Evolutionary conservation across 2,329 filamentous ascomycete species (phyloP).

Genomic region (Setomelanomma holmii): DNA sequence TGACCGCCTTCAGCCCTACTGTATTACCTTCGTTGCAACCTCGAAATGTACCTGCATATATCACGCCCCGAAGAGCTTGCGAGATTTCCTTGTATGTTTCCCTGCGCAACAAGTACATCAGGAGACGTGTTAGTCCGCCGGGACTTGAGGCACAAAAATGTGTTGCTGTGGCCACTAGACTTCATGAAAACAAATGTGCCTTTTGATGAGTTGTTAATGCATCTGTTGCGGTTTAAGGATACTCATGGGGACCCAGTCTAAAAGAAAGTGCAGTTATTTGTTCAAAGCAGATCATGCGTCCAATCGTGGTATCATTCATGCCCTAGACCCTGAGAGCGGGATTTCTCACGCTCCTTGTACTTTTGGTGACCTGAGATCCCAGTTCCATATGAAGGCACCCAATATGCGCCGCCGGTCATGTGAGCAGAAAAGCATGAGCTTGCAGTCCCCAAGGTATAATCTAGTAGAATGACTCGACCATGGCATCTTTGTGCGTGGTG

Average conservation of each 20-base stretch:
- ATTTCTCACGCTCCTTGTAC: slow-evolving; percentile 26
- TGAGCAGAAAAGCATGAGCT: no score
- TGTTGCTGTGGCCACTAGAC: not conserved
- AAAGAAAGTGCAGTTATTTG: not conserved
- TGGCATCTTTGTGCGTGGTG: slow-evolving; percentile 90
- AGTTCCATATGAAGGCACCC: no score
- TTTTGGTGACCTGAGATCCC: no score
- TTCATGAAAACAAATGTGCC: not conserved
- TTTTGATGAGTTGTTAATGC: no score
- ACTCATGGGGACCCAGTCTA: no score
- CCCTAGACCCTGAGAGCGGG: slow-evolving; percentile 20
- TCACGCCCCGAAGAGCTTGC: no score
- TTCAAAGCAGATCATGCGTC: not conserved
- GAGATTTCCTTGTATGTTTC: no score
- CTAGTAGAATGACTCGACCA: slow-evolving; percentile 99
- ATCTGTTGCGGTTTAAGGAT: no score
- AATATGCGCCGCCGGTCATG: no score
- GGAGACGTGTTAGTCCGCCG: no score
- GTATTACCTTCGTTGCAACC: not conserved
- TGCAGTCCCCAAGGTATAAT: slow-evolving; percentile 1
- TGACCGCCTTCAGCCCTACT: slow-evolving; percentile 45
- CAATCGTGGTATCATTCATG: slow-evolving; percentile 34
- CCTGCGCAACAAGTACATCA: no score
- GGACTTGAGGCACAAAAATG: no score
- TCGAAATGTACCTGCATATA: slow-evolving; percentile 23